Evolutionary conservation across 1,284 basidiomycete genomes (phyloP).

Genomic region (Flammula alnicola): DNA sequence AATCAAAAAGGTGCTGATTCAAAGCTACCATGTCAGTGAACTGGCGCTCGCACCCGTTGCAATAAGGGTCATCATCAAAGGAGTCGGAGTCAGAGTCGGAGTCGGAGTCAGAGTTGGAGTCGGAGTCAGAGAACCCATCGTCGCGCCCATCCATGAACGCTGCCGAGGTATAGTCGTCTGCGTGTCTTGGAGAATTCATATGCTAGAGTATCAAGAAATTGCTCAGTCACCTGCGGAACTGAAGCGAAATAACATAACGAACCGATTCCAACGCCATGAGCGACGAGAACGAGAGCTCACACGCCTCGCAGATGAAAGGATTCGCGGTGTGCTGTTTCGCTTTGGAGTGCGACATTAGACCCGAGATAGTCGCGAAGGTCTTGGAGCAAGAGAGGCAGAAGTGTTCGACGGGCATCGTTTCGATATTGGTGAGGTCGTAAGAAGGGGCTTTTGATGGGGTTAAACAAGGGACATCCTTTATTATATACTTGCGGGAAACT

Average conservation of each 20-base stretch:
- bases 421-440: neutral
- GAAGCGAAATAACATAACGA: no score
- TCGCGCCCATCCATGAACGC: neutral
- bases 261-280: neutral
- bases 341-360: neutral
- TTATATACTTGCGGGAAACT: neutral
- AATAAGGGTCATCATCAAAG: slow-evolving; percentile 22
- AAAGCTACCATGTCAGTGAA: slow-evolving; percentile 27
- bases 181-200: slow-evolving; percentile 10
- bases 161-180: slow-evolving; percentile 2
- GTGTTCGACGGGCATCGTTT: neutral
- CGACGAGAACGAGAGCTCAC: neutral
- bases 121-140: neutral
- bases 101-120: neutral
- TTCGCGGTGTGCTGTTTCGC: neutral
- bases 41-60: slow-evolving; percentile 25
- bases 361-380: neutral
- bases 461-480: neutral
- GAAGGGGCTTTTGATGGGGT: neutral
- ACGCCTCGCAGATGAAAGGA: slow-evolving; percentile 1
- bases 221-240: no score
- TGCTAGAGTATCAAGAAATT: slow-evolving; percentile 1
- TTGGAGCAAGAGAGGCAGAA: slow-evolving; percentile 2
- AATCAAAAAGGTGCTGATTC: slow-evolving; percentile 27
- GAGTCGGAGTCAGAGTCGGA: neutral